Evolutionary conservation across 495 filamentous ascomycete species (phyloP).

Genomic region (Penicillium diatomitis): DNA sequence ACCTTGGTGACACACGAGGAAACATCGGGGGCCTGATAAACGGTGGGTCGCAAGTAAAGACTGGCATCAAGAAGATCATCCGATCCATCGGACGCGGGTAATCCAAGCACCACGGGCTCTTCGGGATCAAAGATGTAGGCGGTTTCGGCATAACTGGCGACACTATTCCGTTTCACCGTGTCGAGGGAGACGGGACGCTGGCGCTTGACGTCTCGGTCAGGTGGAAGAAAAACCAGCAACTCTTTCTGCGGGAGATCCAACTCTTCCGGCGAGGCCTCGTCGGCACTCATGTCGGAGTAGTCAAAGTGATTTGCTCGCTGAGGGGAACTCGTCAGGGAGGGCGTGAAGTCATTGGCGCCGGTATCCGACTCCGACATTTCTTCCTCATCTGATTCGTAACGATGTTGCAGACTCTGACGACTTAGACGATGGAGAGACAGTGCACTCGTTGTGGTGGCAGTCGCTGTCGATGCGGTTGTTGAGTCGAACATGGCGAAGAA

Average conservation of each 20-base stretch:
- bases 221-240: conserved; percentile 8
- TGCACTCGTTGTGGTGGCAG: too few species aligned
- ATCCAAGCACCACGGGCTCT: conserved; percentile 32
- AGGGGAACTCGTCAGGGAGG: conserved; percentile 22
- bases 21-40: conserved; percentile 25
- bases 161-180: conserved; percentile 34
- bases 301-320: conserved; percentile 19
- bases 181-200: conserved; percentile 32
- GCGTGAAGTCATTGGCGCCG: conserved; percentile 26
- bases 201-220: conserved; percentile 14
- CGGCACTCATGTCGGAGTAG: conserved; percentile 22
- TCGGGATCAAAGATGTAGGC: conserved; percentile 30
- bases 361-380: conserved; percentile 34
- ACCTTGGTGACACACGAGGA: conserved; percentile 1
- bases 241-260: conserved; percentile 18
- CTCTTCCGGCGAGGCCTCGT: conserved; percentile 20
- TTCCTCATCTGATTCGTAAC: conserved; percentile 39
- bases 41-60: conserved; percentile 24
- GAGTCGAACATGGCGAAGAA: conserved; percentile 25
- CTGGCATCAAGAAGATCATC: conserved; percentile 22
- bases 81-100: conserved; percentile 25
- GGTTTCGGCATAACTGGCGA: conserved; percentile 24
- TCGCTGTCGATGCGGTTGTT: conserved; percentile 2
- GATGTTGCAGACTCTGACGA: conserved; percentile 26
- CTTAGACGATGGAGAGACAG: conserved; percentile 30